Percentiles rank a stretch among this genome's conserved stretches.
Conservation (phyloP, 805 yeast species). For the Cyberlindnera mrakii region DNA sequence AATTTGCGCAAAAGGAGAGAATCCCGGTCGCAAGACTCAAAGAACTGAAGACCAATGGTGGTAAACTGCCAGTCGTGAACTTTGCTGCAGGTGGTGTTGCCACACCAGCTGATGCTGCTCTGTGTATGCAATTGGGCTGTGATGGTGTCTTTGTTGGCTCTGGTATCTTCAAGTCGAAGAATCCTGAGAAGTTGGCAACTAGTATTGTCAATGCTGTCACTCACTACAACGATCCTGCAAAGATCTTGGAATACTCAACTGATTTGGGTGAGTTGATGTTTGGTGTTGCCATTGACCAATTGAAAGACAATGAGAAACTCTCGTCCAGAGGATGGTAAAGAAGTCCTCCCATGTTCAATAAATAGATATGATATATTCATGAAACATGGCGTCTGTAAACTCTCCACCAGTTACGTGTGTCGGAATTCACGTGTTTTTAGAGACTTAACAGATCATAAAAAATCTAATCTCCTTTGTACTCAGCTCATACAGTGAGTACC, state of each 20-base stretch:
- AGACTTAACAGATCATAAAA: too few relatives aligned
- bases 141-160: conserved; percentile 1
- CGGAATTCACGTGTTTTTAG: too few relatives aligned
- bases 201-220: conserved; percentile 1
- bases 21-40: background rate
- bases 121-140: background rate
- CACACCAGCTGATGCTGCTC: background rate
- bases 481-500: too few relatives aligned
- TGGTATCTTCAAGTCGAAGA: conserved; percentile 1
- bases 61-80: background rate
- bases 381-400: too few relatives aligned
- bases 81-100: conserved; percentile 1
- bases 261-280: conserved; percentile 1
- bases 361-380: too few relatives aligned
- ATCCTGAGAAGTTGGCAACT: background rate
- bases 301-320: background rate
- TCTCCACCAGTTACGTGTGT: too few relatives aligned
- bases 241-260: background rate
- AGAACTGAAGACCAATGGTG: background rate
- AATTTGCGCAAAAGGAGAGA: background rate
- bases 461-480: too few relatives aligned
- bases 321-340: background rate
- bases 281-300: background rate
- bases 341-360: too few relatives aligned
- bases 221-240: background rate